phyloP scores from a whole-genome alignment of 495 filamentous ascomycete species.

The Corynascus novoguineensis region DNA sequence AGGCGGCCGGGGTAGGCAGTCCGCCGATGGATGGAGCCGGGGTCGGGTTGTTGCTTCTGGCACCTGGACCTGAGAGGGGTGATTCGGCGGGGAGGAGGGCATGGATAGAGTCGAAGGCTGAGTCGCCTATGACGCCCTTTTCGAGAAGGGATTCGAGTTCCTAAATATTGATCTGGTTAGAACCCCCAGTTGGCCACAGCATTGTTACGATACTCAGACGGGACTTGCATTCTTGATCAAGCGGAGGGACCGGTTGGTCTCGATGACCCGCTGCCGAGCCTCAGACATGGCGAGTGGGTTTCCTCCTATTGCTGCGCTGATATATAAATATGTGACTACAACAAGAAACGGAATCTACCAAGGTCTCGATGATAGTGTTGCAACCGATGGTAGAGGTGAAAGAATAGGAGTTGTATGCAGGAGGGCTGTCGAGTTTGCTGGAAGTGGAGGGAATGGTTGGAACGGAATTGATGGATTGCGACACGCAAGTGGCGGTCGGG shows the following conservation, averaged over 20 bases:
- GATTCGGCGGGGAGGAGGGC: constrained; percentile 65
- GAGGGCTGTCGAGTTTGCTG: not conserved
- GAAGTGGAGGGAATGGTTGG: not conserved
- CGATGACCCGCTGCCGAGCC: constrained; percentile 45
- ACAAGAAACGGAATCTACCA: not conserved
- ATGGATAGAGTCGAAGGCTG: constrained; percentile 65
- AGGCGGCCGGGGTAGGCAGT: constrained; percentile 20
- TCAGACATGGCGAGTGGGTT: constrained; percentile 30
- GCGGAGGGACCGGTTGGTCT: constrained; percentile 77
- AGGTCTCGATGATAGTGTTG: not conserved
- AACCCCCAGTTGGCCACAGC: not conserved
- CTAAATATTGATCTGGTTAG: constrained; percentile 40
- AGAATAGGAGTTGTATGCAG: not conserved
- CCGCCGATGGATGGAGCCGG: constrained; percentile 6
- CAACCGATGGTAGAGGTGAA: not conserved
- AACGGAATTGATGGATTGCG: not conserved
- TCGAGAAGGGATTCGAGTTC: constrained; percentile 90
- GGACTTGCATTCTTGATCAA: constrained; percentile 71
- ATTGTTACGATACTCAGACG: not conserved
- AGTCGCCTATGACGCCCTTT: constrained; percentile 62
- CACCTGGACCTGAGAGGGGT: constrained; percentile 45
- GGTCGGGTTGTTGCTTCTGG: constrained; percentile 31
- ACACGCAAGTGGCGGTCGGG: not conserved
- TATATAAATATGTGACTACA: not conserved
- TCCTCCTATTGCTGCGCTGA: not conserved